A percentile compares a stretch with the other conserved stretches of the same genome.
Evolutionary conservation across 78 protist genomes (phyloP).

Genomic region (Guillardia theta): DNA sequence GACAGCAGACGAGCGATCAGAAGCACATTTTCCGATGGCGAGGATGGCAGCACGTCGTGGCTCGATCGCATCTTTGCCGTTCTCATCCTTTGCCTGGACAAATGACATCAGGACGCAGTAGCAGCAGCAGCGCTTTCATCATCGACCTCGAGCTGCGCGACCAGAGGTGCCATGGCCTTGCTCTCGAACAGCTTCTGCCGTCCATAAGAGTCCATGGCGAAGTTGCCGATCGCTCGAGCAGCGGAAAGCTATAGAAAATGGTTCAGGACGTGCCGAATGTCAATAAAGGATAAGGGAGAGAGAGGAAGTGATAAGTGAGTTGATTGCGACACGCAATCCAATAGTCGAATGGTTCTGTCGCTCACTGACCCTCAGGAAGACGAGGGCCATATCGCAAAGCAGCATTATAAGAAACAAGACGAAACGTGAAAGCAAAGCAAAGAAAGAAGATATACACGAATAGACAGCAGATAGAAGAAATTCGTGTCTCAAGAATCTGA

Average conservation of each 20-base stretch:
- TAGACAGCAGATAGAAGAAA: no score
- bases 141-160: background rate
- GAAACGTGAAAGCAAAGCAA: background rate
- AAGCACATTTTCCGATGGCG: constrained; percentile 9
- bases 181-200: constrained; percentile 9
- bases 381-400: no score
- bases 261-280: no score
- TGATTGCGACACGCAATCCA: no score
- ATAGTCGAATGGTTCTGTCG: no score
- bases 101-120: background rate
- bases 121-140: background rate
- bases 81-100: constrained; percentile 4
- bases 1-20: background rate
- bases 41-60: constrained; percentile 16
- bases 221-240: background rate
- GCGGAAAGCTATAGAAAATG: background rate
- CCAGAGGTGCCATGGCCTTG: background rate
- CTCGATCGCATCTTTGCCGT: constrained; percentile 33
- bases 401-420: background rate
- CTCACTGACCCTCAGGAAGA: no score
- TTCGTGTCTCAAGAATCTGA: no score
- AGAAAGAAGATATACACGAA: no score
- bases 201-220: constrained; percentile 11
- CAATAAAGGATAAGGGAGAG: no score
- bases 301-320: no score